Percentiles rank a stretch among this genome's conserved stretches.
These are phyloP conservation scores for Aphanomyces cochlioides DNA, from an alignment of 352 stramenopile genomes.

Conservation along the genomic window DNA sequence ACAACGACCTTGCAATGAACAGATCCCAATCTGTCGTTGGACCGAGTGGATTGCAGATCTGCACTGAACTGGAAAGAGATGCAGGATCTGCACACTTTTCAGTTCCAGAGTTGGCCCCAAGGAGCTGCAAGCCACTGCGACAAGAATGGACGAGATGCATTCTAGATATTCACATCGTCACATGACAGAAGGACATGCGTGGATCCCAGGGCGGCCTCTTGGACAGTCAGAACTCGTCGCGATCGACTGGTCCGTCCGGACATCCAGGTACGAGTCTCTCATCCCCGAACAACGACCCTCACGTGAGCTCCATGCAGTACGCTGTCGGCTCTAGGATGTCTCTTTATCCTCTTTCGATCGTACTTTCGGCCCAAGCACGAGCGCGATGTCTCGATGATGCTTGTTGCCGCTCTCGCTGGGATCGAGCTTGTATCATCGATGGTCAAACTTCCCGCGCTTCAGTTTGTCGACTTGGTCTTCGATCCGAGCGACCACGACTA, in stretches of 20 bases:
- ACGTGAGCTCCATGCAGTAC: constrained; percentile 1
- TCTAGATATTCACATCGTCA: too few relatives aligned
- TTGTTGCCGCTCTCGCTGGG: constrained; percentile 15
- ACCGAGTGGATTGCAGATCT: too few relatives aligned
- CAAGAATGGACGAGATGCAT: too few relatives aligned
- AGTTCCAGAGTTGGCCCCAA: too few relatives aligned
- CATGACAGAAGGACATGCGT: too few relatives aligned
- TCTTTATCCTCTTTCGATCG: constrained; percentile 20
- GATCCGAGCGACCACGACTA: not conserved
- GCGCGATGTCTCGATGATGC: constrained; percentile 20
- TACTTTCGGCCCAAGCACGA: not conserved
- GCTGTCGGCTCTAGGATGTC: constrained; percentile 19
- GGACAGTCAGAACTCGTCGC: not conserved
- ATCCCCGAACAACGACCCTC: not conserved
- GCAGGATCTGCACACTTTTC: too few relatives aligned
- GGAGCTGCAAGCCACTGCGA: too few relatives aligned
- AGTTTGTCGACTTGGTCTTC: not conserved
- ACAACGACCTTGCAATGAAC: too few relatives aligned
- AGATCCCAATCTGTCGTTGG: too few relatives aligned
- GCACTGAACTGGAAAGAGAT: too few relatives aligned
- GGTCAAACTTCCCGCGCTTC: constrained; percentile 10
- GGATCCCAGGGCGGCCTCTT: too few relatives aligned
- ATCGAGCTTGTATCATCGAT: constrained; percentile 13
- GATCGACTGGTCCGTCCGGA: constrained; percentile 19
- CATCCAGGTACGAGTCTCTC: not conserved